Conservation (phyloP, 352 stramenopile genomes). For the Pythium rhizo-oryzae region DNA sequence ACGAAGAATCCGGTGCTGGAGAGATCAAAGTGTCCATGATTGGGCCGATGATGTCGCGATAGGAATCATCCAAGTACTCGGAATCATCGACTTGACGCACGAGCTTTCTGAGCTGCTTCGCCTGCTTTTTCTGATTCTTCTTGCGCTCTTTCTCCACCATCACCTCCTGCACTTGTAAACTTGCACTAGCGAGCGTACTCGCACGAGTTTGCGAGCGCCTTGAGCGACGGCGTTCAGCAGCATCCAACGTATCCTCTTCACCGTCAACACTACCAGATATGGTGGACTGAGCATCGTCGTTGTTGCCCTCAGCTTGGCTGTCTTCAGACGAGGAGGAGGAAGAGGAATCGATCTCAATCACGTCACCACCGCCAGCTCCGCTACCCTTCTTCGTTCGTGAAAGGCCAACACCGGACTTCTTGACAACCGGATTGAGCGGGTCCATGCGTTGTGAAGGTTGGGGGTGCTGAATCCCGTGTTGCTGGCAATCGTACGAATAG, state of each 20-base stretch:
- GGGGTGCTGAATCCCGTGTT: slow-evolving; percentile 85
- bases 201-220: slow-evolving; percentile 64
- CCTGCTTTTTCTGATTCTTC: slow-evolving; percentile 38
- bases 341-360: slow-evolving; percentile 36
- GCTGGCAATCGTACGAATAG: slow-evolving; percentile 90
- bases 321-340: slow-evolving; percentile 29
- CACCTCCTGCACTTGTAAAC: slow-evolving; percentile 60
- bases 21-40: slow-evolving; percentile 28
- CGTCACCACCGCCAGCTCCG: neutral
- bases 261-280: slow-evolving; percentile 25
- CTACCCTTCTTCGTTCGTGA: neutral
- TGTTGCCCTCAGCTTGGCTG: slow-evolving; percentile 13
- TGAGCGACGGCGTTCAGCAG: slow-evolving; percentile 42
- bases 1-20: slow-evolving; percentile 29
- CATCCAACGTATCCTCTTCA: neutral
- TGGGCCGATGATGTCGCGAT: slow-evolving; percentile 37
- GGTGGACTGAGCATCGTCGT: slow-evolving; percentile 15
- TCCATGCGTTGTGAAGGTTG: slow-evolving; percentile 47
- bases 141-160: slow-evolving; percentile 54
- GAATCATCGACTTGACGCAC: slow-evolving; percentile 52
- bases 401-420: slow-evolving; percentile 24
- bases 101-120: slow-evolving; percentile 43
- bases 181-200: slow-evolving; percentile 60
- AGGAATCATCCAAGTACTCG: slow-evolving; percentile 76
- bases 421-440: slow-evolving; percentile 62